Conservation (phyloP, 495 filamentous ascomycete genomes). For the Barbatosphaeria neglecta region DNA sequence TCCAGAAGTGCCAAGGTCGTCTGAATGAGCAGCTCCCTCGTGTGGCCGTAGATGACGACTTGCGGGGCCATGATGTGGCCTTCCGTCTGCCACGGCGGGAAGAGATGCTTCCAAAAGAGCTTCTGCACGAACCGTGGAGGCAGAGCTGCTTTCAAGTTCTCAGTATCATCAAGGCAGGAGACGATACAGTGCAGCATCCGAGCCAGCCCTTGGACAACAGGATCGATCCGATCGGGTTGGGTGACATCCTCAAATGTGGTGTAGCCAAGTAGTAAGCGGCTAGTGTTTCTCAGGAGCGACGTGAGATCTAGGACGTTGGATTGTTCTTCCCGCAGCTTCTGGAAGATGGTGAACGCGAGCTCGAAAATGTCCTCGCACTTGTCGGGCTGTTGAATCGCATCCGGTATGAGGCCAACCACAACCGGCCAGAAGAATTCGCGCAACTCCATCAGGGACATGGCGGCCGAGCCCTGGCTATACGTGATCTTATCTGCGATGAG, state of each 20-base stretch:
- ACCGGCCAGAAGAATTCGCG: slow-evolving; percentile 37
- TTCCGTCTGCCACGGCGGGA: slow-evolving; percentile 43
- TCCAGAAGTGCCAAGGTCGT: slow-evolving; percentile 50
- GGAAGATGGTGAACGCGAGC: slow-evolving; percentile 39
- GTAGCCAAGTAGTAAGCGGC: slow-evolving; percentile 12
- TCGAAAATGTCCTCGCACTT: slow-evolving; percentile 33
- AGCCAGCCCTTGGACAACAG: slow-evolving; percentile 35
- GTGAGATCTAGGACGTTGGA: slow-evolving; percentile 38
- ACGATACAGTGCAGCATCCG: slow-evolving; percentile 13
- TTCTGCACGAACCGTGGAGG: slow-evolving; percentile 35
- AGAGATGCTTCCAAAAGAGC: slow-evolving; percentile 59
- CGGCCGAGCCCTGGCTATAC: slow-evolving; percentile 1
- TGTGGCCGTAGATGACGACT: slow-evolving; percentile 39
- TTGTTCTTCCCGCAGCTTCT: slow-evolving; percentile 38
- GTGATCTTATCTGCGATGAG: slow-evolving; percentile 22
- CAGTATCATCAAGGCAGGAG: background rate
- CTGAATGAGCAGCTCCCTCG: slow-evolving; percentile 52
- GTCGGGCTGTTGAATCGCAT: slow-evolving; percentile 19
- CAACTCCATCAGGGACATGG: slow-evolving; percentile 20
- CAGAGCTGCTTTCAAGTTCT: background rate
- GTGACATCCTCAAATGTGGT: slow-evolving; percentile 31
- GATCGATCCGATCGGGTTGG: slow-evolving; percentile 35
- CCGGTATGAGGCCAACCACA: slow-evolving; percentile 26
- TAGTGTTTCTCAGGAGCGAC: slow-evolving; percentile 10
- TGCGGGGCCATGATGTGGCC: slow-evolving; percentile 12